phyloP scores from a whole-genome alignment of 129 eudicot genomes.

The Centrapalus pauciflorus region DNA sequence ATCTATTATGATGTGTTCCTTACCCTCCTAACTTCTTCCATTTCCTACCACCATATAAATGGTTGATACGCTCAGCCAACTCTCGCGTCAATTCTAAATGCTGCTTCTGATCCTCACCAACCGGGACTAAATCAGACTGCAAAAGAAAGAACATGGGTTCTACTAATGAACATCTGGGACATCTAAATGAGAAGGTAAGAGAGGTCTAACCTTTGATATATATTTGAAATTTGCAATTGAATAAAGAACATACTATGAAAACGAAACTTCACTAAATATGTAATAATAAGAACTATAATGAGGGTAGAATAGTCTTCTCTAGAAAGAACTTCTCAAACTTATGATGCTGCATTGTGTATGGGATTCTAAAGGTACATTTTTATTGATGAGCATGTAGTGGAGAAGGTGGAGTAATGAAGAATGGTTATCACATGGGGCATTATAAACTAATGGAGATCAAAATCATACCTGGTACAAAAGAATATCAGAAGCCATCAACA shows the following conservation, averaged over 20 bases:
- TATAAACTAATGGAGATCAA: not conserved
- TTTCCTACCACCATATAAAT: constrained; percentile 95
- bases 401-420: not conserved
- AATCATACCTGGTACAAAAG: constrained; percentile 84
- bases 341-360: not conserved
- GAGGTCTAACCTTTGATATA: not conserved
- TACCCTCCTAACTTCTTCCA: constrained; percentile 99
- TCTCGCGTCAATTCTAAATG: constrained; percentile 94
- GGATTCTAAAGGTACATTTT: constrained; percentile 1
- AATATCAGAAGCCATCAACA: constrained; percentile 98
- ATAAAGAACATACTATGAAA: not conserved
- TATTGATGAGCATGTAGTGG: not conserved
- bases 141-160: constrained; percentile 23
- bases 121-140: constrained; percentile 99
- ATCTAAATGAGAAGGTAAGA: not conserved
- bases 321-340: constrained; percentile 1
- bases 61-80: constrained; percentile 88
- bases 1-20: constrained; percentile 5
- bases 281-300: not conserved
- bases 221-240: not conserved
- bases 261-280: too few species aligned
- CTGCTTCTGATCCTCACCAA: constrained; percentile 99
- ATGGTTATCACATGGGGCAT: not conserved
- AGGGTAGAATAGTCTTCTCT: not conserved
- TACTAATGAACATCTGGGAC: constrained; percentile 9